Evolutionary conservation across 192 early-diverging fungal genomes (phyloP), one percentile per base, ranked within the genome.

Genomic region (Umbelopsis sp.): DNA sequence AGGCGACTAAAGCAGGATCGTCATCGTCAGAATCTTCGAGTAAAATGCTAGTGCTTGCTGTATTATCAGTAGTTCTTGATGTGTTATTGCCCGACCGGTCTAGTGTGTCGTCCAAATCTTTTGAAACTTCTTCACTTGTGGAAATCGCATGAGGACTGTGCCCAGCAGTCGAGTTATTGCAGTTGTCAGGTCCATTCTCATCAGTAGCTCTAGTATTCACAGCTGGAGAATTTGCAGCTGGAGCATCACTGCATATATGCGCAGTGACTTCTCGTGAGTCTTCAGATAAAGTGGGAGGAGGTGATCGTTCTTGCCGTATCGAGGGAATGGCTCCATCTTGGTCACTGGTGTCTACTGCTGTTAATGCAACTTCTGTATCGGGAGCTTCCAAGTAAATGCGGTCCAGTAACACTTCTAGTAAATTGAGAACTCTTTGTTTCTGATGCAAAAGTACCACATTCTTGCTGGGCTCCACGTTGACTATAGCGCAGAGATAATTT

Each of bases 391-490:
- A 37, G 49, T 78, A 78, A 44, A 49, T 8, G 20, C 49, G 49
- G 23, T 75, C 51, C 23, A 79, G 50, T 12, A 73, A 33, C 12
- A 30, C 27, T 20, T 76, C 55, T 15, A 75, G 30, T 8, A 69
- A 20, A 25, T 69, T 53, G 5, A 72, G 3, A n/a, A 79, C 46
- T n/a, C 49, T 27, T 50, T 72, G 69, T 16, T 53, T 50, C 10
- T 79, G 16, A 46, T 79, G 78, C 47, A 79, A 71, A 11, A 79
- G 27, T 16, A 72, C 67, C 0, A 61, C 53, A 48, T 72, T 79
- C 33, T 79, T 79, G 48, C 71, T 79, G 1, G 78, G 78, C 23
- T 79, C 78, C n/a, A 79, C 66, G 58, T 79, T 79, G 15, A 79
- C 78, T 79, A 45, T 47, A 3, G 16, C 16, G 37, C 55, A 13